Conservation (phyloP, 495 filamentous ascomycete species). For the Xeromyces bisporus region DNA sequence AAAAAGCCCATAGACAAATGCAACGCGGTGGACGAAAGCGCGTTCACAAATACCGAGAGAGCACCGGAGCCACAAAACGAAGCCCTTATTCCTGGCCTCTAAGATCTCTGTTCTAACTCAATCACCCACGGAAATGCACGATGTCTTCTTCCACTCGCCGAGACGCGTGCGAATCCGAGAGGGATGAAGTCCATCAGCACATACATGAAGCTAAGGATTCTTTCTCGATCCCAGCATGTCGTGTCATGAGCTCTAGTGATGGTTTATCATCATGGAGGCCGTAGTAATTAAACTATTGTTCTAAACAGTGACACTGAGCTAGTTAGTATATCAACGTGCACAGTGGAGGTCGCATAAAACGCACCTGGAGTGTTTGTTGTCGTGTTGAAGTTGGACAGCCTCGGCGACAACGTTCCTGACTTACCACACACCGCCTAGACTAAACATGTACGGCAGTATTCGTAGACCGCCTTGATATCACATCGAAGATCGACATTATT, state of each 20-base stretch:
- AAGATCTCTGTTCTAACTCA: constrained; percentile 36
- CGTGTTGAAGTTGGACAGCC: too few species aligned
- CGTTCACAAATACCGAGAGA: background rate
- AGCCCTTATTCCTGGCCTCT: constrained; percentile 12
- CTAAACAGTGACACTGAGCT: too few species aligned
- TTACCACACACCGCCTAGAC: background rate
- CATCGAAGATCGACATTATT: too few species aligned
- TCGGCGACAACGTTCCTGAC: too few species aligned
- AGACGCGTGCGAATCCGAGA: constrained; percentile 3
- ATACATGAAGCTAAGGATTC: too few species aligned
- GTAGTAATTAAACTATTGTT: too few species aligned
- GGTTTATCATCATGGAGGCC: constrained; percentile 25
- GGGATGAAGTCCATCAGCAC: constrained; percentile 20
- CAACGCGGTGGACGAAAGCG: too few species aligned
- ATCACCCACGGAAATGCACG: constrained; percentile 16
- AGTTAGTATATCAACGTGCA: too few species aligned
- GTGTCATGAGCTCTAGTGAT: constrained; percentile 23
- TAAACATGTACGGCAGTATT: background rate
- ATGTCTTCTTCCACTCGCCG: constrained; percentile 21
- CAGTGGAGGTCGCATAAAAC: too few species aligned
- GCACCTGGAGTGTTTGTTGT: too few species aligned
- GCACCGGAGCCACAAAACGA: background rate
- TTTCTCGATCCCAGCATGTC: constrained; percentile 2
- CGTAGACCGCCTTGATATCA: too few species aligned
- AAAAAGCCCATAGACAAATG: too few species aligned